Conservation (phyloP, 2,329 filamentous ascomycete species). For the Ophiostoma himal-ulmi region DNA sequence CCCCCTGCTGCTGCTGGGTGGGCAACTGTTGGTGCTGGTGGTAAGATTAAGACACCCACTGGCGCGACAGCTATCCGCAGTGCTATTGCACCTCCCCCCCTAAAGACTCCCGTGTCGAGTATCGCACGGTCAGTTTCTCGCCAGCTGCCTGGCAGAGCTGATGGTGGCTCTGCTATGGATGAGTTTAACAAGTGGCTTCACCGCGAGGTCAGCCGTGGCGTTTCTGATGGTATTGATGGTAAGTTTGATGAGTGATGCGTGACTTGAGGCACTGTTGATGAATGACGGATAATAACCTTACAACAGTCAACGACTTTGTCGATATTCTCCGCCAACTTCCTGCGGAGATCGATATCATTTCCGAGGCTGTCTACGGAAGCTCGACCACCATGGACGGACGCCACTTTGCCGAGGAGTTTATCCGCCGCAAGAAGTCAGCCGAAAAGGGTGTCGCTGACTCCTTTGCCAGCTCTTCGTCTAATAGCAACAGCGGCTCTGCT, state of each 20-base stretch:
- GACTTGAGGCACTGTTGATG: background rate
- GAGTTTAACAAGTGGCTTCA: conserved; percentile 94
- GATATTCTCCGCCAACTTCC: conserved; percentile 69
- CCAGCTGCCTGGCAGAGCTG: conserved; percentile 34
- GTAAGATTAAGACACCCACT: conserved; percentile 76
- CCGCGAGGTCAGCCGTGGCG: conserved; percentile 70
- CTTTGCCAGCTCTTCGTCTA: conserved; percentile 43
- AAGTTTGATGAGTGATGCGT: conserved; percentile 32
- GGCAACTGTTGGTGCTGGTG: conserved; percentile 91
- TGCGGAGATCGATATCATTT: conserved; percentile 72
- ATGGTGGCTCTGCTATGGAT: conserved; percentile 59
- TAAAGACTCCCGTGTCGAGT: conserved; percentile 37
- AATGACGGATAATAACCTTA: background rate
- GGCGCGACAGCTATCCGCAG: conserved; percentile 49
- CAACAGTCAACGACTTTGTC: conserved; percentile 69
- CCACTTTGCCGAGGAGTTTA: conserved; percentile 90
- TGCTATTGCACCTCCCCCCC: conserved; percentile 36
- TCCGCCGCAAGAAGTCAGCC: conserved; percentile 85
- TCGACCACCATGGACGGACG: conserved; percentile 87
- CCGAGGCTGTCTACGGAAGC: conserved; percentile 80
- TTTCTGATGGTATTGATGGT: conserved; percentile 48
- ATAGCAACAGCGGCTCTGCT: conserved; percentile 30
- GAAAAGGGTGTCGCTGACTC: conserved; percentile 79
- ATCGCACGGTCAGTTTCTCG: conserved; percentile 26
- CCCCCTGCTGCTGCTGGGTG: conserved; percentile 52